phyloP scores from a whole-genome alignment of 1,284 basidiomycete species.

The Naganishia cerealis region DNA sequence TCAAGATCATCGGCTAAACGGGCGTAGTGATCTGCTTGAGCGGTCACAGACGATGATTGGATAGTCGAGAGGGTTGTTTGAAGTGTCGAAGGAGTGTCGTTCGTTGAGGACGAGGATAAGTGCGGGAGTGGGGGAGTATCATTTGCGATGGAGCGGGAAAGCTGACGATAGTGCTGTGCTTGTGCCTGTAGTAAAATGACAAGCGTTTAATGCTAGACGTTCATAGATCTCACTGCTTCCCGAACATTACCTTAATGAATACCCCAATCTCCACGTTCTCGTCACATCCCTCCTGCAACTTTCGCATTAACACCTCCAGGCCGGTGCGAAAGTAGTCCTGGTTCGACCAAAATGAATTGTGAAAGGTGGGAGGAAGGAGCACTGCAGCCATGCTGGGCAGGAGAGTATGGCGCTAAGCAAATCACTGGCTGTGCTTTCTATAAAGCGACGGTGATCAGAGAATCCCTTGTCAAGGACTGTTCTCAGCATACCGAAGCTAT shows the following conservation, averaged over 20 bases:
- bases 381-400: slow-evolving; percentile 69
- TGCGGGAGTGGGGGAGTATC: slow-evolving; percentile 32
- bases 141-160: slow-evolving; percentile 55
- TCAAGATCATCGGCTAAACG: slow-evolving; percentile 47
- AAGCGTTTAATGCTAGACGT: slow-evolving; percentile 18
- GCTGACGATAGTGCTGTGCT: slow-evolving; percentile 56
- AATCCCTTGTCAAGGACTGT: too few relatives aligned
- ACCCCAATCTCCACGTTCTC: slow-evolving; percentile 78
- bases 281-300: slow-evolving; percentile 63
- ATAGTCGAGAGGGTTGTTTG: slow-evolving; percentile 38
- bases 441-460: too few relatives aligned
- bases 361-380: slow-evolving; percentile 77
- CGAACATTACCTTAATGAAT: slow-evolving; percentile 72
- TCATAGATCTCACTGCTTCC: background rate
- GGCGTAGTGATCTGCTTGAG: slow-evolving; percentile 43
- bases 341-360: slow-evolving; percentile 82
- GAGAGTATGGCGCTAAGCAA: background rate
- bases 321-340: slow-evolving; percentile 75
- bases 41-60: slow-evolving; percentile 8
- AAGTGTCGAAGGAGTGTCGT: slow-evolving; percentile 46
- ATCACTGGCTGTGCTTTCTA: too few relatives aligned
- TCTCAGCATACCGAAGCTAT: too few relatives aligned
- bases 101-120: slow-evolving; percentile 42
- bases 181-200: slow-evolving; percentile 62
- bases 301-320: slow-evolving; percentile 70